Conservation (phyloP, 2,329 filamentous ascomycete species). For the Botrytis fabae region DNA sequence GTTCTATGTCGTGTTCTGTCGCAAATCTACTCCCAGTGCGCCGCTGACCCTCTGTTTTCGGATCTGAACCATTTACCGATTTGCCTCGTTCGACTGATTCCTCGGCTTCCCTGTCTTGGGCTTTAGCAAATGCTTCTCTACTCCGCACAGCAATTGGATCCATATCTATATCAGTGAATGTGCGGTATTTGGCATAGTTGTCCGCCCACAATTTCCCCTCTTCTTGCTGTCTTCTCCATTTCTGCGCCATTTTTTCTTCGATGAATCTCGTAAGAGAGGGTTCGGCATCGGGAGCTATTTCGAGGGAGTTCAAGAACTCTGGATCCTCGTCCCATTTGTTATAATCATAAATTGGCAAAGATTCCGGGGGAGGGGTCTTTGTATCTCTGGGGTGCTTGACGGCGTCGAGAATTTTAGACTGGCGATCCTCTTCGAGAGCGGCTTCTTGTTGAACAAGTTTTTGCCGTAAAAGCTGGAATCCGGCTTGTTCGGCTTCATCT, state of each 20-base stretch:
- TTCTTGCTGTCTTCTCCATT: slow-evolving; percentile 33
- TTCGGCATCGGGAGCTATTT: slow-evolving; percentile 29
- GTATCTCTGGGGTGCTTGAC: slow-evolving; percentile 35
- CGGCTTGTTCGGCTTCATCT: slow-evolving; percentile 26
- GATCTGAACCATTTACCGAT: slow-evolving; percentile 50
- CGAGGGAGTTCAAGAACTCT: slow-evolving; percentile 33
- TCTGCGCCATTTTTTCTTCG: slow-evolving; percentile 24
- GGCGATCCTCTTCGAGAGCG: slow-evolving; percentile 21
- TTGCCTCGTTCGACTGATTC: slow-evolving; percentile 35
- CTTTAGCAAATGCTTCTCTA: slow-evolving; percentile 36
- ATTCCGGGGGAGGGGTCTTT: slow-evolving; percentile 37
- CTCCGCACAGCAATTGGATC: slow-evolving; percentile 37
- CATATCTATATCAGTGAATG: slow-evolving; percentile 37
- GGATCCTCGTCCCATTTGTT: slow-evolving; percentile 34
- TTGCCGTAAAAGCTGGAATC: slow-evolving; percentile 12
- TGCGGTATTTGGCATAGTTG: slow-evolving; percentile 36
- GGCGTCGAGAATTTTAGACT: slow-evolving; percentile 23
- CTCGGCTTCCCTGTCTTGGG: slow-evolving; percentile 33
- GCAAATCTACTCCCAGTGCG: slow-evolving; percentile 56
- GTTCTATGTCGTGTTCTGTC: slow-evolving; percentile 72
- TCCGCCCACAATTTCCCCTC: slow-evolving; percentile 35
- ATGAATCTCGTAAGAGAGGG: slow-evolving; percentile 28
- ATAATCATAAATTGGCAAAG: slow-evolving; percentile 33
- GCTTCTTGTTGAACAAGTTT: slow-evolving; percentile 21
- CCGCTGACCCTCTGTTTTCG: slow-evolving; percentile 57